Percentiles rank a stretch among this genome's conserved stretches.
These are phyloP conservation scores for Aegilops tauschii DNA, from an alignment of 176 grass and related monocot genomes.

Conservation along the genomic window DNA sequence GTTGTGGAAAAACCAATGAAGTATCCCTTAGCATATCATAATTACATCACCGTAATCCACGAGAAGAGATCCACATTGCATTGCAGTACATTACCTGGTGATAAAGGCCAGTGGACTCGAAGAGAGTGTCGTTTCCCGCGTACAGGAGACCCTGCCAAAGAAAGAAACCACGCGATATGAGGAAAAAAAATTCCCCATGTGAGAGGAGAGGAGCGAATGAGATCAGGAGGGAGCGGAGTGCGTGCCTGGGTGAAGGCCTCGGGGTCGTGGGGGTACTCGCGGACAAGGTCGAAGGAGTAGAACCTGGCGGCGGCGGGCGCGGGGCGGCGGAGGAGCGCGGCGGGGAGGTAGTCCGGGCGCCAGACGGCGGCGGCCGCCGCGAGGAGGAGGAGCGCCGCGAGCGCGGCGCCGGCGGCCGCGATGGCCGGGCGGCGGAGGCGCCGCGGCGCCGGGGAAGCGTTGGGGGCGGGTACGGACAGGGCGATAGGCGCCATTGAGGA, in stretches of 20 bases:
- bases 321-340: constrained; percentile 23
- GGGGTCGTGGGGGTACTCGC: constrained; percentile 82
- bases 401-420: not conserved
- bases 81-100: constrained; percentile 39
- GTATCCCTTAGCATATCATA: not conserved
- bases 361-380: constrained; percentile 19
- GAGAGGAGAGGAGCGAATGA: too few relatives aligned
- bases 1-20: not conserved
- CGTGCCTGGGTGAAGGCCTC: constrained; percentile 77
- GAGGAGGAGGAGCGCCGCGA: constrained; percentile 18
- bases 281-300: constrained; percentile 72
- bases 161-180: not conserved
- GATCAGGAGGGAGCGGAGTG: too few relatives aligned
- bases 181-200: not conserved
- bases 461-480: not conserved
- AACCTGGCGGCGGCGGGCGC: constrained; percentile 20
- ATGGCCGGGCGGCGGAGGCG: constrained; percentile 3
- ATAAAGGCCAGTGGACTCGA: constrained; percentile 92
- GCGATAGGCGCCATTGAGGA: constrained; percentile 26
- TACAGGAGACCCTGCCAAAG: constrained; percentile 66
- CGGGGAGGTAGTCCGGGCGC: not conserved
- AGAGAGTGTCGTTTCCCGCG: constrained; percentile 76
- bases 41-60: not conserved
- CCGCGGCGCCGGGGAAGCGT: not conserved
- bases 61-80: not conserved